Percentiles rank a stretch among this genome's conserved stretches.
phyloP scores from a whole-genome alignment of 2,329 filamentous ascomycete species.

The Penicillium vulpinum region DNA sequence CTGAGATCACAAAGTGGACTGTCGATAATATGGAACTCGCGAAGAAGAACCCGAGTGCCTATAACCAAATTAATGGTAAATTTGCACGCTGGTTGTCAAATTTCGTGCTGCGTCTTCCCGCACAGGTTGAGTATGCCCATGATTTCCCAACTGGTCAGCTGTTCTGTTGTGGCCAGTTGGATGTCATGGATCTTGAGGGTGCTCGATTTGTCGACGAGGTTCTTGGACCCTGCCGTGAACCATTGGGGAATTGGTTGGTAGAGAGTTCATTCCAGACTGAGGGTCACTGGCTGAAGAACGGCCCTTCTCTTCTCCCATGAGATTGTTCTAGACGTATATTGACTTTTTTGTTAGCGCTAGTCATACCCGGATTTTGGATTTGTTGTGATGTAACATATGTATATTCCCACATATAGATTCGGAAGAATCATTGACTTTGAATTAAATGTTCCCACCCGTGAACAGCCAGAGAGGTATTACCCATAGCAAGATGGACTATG shows the following conservation, averaged over 20 bases:
- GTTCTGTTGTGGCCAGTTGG: conserved; percentile 29
- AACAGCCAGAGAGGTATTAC: not conserved
- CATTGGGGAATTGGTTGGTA: conserved; percentile 26
- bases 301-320: not conserved
- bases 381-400: not conserved
- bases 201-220: conserved; percentile 30
- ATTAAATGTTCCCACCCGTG: not conserved
- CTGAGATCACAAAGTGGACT: conserved; percentile 40
- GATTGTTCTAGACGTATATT: not conserved
- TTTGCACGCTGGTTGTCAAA: conserved; percentile 40
- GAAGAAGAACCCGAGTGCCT: not conserved
- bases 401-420: not conserved
- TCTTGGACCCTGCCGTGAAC: conserved; percentile 17
- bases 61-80: conserved; percentile 14
- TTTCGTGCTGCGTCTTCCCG: conserved; percentile 36
- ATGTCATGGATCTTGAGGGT: conserved; percentile 22
- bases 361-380: conserved; percentile 7
- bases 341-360: not conserved
- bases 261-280: conserved; percentile 20
- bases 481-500: not conserved
- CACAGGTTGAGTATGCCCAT: conserved; percentile 18
- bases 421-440: not conserved
- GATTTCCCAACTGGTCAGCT: conserved; percentile 19
- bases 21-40: conserved; percentile 23
- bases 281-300: conserved; percentile 15